phyloP scores from a whole-genome alignment of 2,329 filamentous ascomycete species.

The Mollisiaceae sp. region DNA sequence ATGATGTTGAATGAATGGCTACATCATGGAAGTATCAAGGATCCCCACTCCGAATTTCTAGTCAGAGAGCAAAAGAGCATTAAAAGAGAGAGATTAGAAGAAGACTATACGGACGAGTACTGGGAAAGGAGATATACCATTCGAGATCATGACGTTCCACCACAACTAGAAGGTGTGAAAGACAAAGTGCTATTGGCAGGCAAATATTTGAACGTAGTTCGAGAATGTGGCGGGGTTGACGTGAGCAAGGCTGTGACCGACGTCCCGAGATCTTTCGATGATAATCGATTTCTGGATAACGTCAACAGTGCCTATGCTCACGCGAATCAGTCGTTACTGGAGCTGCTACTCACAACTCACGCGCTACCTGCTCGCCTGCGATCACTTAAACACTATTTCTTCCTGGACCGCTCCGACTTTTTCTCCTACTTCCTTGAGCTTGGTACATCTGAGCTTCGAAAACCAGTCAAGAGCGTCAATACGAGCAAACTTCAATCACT shows the following conservation, averaged over 20 bases:
- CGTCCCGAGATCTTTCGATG: conserved; percentile 91
- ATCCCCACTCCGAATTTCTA: conserved; percentile 91
- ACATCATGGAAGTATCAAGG: conserved; percentile 92
- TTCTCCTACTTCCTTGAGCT: conserved; percentile 98
- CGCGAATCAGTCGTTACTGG: conserved; percentile 91
- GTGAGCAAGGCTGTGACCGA: conserved; percentile 87
- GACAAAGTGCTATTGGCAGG: conserved; percentile 94
- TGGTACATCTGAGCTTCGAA: conserved; percentile 85
- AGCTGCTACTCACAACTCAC: conserved; percentile 90
- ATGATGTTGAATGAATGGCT: conserved; percentile 98
- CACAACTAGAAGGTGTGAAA: conserved; percentile 87
- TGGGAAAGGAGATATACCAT: conserved; percentile 98
- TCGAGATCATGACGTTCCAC: conserved; percentile 86
- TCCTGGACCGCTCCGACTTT: conserved; percentile 96
- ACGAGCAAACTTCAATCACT: conserved; percentile 92
- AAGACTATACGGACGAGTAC: conserved; percentile 98
- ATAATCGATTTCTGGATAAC: conserved; percentile 90
- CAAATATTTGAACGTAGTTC: conserved; percentile 97
- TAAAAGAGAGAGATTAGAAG: conserved; percentile 83
- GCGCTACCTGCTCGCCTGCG: conserved; percentile 84
- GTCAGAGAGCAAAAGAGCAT: conserved; percentile 97
- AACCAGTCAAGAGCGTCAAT: conserved; percentile 87
- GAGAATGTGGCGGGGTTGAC: conserved; percentile 95
- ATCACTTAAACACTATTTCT: conserved; percentile 98
- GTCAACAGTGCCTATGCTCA: conserved; percentile 94